Evolutionary conservation across 1,284 basidiomycete genomes (phyloP), one percentile per base, ranked within the genome.

Genomic region (Vanrija sp.): DNA sequence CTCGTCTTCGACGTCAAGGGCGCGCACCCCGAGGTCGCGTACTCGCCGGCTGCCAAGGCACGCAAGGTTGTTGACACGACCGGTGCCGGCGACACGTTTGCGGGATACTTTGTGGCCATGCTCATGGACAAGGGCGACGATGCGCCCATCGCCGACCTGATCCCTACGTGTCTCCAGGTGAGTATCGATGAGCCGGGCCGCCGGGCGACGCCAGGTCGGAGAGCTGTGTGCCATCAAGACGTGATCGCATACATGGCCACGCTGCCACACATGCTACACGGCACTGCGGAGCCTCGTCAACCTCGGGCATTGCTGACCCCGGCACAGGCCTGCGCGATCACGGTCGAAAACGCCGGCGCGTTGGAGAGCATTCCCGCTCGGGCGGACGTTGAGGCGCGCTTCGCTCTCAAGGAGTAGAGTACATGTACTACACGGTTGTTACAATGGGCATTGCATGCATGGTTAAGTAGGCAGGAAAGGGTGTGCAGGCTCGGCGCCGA

Each of bases 1-100:
- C 38, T 57, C 39, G 48, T 50, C 12, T 45, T 53, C 29, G 48
- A 53, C 16, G 50, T 50, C 16, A 42, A 21, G 40, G 43, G 34
- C 8, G 18, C 9, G 15, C 18, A 39, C 3, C 16, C 19, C 15
- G 51, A 57, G 40, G 42, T 50, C 25, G 16, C n/a, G 18, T 26
- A 43, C 5, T 57, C 44, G 43, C 56, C 56, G 9, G 56, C 56
- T 4, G 56, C 49, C 3, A 43, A 46, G 29, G 52, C 52, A 12
- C 19, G 25, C 26, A 49, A 52, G 51, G 56, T 57, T 15, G 56
- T 57, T 52, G 77, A 78, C 54, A 77, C 75, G 19, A 78, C 77
- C 0, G 77, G 77, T 12, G 77, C 77, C 1, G 77, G 77, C 9
- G 77, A 78, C 57, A 75, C 73, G 51, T 78, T 78, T 51, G 68